Evolutionary conservation across 768 basidiomycete genomes (phyloP).

Genomic region (Tricholomella constricta): DNA sequence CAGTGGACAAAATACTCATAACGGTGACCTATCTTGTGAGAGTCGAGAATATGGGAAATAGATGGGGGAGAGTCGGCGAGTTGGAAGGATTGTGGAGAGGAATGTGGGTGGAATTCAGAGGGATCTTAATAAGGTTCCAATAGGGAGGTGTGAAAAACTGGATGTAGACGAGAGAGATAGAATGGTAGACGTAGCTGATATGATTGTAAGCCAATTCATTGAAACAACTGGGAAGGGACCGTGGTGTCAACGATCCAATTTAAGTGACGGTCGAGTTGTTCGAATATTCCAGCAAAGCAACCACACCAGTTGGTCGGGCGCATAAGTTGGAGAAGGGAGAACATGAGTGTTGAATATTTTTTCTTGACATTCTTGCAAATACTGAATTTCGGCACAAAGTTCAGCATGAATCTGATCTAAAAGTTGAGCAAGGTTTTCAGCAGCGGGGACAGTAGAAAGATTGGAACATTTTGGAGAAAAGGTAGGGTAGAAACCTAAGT

Average conservation of each 20-base stretch:
- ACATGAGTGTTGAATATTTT: constrained; percentile 26
- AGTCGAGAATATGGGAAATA: neutral
- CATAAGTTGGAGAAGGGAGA: neutral
- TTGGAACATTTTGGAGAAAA: constrained; percentile 32
- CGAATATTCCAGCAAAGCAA: constrained; percentile 1
- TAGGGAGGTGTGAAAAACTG: constrained; percentile 3
- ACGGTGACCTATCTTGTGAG: neutral
- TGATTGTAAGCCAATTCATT: neutral
- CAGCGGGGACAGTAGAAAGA: constrained; percentile 29
- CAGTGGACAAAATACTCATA: constrained; percentile 8
- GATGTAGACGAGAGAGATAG: neutral
- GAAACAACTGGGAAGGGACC: constrained; percentile 6
- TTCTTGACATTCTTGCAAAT: constrained; percentile 28
- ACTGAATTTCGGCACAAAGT: constrained; percentile 30
- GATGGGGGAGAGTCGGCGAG: neutral
- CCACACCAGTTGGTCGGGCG: constrained; percentile 1
- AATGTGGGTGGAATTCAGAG: neutral
- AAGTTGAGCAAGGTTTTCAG: constrained; percentile 27
- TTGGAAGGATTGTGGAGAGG: neutral
- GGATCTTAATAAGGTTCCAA: constrained; percentile 7
- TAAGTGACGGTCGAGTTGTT: neutral
- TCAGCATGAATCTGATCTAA: constrained; percentile 35
- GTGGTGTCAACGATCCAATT: neutral
- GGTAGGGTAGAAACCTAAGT: constrained; percentile 30
- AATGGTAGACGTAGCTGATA: constrained; percentile 1